Percentiles rank a stretch among this genome's conserved stretches.
Conservation (phyloP, 345 rosid genomes). For the Erysimum cheiranthoides region DNA sequence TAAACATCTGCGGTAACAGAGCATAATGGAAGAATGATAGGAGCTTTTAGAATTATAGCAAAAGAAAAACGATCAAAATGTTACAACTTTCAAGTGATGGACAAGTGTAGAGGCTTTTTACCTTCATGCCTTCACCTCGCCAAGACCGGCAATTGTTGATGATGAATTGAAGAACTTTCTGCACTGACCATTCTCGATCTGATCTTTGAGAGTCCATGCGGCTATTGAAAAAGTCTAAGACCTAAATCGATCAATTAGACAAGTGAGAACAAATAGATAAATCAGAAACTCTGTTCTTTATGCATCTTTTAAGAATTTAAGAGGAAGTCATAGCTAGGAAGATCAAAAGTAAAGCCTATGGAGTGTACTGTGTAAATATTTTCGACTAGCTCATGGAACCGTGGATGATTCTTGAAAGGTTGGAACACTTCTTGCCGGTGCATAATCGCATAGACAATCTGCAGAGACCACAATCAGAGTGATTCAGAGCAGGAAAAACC, state of each 20-base stretch:
- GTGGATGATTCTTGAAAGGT: conserved; percentile 90
- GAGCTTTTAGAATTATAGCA: background rate
- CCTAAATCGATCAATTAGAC: conserved; percentile 51
- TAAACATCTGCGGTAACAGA: conserved; percentile 72
- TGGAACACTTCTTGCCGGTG: conserved; percentile 96
- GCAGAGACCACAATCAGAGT: conserved; percentile 35
- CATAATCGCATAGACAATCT: conserved; percentile 95
- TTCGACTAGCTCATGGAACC: conserved; percentile 88
- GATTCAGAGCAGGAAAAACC: conserved; percentile 2
- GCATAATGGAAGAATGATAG: background rate
- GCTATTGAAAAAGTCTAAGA: conserved; percentile 87
- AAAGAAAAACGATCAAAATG: background rate
- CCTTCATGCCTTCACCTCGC: conserved; percentile 99
- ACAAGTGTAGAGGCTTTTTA: conserved; percentile 32
- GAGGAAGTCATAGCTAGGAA: background rate
- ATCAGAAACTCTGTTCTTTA: conserved; percentile 14
- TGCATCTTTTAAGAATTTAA: background rate
- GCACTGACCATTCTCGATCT: conserved; percentile 96
- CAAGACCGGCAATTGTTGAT: conserved; percentile 81
- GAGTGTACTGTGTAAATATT: conserved; percentile 75
- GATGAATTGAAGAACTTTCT: conserved; percentile 85
- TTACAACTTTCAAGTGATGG: background rate
- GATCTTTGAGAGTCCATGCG: conserved; percentile 84
- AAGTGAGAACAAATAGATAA: conserved; percentile 17
- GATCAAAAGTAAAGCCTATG: conserved; percentile 31